A percentile compares a stretch with the other conserved stretches of the same genome.
Conservation (phyloP, 2,329 filamentous ascomycete genomes). For the Thielaviopsis ethacetica region DNA sequence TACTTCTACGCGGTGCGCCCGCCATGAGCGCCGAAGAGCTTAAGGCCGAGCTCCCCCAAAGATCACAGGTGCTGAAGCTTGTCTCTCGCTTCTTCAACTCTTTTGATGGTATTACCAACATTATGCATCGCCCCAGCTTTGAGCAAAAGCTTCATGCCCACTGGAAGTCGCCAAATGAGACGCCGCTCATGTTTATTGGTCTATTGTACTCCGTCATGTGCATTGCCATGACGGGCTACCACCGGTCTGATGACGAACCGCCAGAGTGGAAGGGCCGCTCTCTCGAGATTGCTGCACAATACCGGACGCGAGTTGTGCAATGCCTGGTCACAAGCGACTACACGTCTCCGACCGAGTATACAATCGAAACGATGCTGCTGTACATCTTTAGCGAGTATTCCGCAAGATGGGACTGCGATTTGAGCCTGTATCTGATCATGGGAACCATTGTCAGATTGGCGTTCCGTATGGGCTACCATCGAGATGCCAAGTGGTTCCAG, state of each 20-base stretch:
- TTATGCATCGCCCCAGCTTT: slow-evolving; percentile 75
- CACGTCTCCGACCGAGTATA: slow-evolving; percentile 56
- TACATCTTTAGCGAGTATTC: slow-evolving; percentile 64
- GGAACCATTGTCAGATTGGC: slow-evolving; percentile 39
- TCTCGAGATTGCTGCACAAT: slow-evolving; percentile 44
- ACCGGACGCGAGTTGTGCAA: slow-evolving; percentile 58
- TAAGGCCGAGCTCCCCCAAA: slow-evolving; percentile 61
- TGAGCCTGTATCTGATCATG: slow-evolving; percentile 45
- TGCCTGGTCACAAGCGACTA: slow-evolving; percentile 63
- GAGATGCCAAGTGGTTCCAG: slow-evolving; percentile 60
- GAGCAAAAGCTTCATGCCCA: slow-evolving; percentile 49
- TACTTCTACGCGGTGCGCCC: slow-evolving; percentile 62
- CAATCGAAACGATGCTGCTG: slow-evolving; percentile 61
- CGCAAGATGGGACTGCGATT: slow-evolving; percentile 55
- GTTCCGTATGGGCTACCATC: slow-evolving; percentile 60
- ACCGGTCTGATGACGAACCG: slow-evolving; percentile 65
- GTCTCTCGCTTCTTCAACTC: slow-evolving; percentile 87
- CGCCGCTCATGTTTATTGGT: slow-evolving; percentile 63
- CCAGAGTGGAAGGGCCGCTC: slow-evolving; percentile 57
- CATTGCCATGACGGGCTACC: slow-evolving; percentile 62
- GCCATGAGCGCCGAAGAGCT: slow-evolving; percentile 61
- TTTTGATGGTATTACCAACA: slow-evolving; percentile 50
- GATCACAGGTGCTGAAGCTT: slow-evolving; percentile 67
- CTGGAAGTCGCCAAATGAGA: slow-evolving; percentile 58
- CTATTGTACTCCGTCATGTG: slow-evolving; percentile 62